Evolutionary conservation across 2,329 filamentous ascomycete genomes (phyloP).

Genomic region (Trichoderma oligosporum): DNA sequence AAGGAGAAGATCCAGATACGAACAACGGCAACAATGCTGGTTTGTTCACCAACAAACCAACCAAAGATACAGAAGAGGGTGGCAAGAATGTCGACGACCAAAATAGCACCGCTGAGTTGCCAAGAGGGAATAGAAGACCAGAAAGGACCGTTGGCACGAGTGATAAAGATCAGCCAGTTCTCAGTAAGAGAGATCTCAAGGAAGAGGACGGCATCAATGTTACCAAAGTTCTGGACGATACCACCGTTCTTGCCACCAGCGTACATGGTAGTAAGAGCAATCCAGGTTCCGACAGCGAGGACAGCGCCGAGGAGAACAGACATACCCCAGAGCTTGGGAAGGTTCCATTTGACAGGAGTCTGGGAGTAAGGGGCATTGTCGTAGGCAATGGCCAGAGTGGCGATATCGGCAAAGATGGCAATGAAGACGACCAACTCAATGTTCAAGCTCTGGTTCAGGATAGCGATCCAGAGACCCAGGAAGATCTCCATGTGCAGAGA

Average conservation of each 20-base stretch:
- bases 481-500: slow-evolving; percentile 90
- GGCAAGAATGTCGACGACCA: slow-evolving; percentile 77
- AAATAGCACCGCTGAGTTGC: slow-evolving; percentile 74
- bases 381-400: slow-evolving; percentile 87
- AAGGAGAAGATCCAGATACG: slow-evolving; percentile 91
- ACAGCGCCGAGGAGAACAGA: slow-evolving; percentile 78
- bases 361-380: slow-evolving; percentile 86
- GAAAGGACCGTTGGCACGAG: slow-evolving; percentile 86
- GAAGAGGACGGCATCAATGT: slow-evolving; percentile 78
- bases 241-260: slow-evolving; percentile 64
- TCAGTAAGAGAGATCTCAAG: slow-evolving; percentile 86
- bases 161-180: slow-evolving; percentile 97
- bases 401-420: slow-evolving; percentile 90
- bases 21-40: slow-evolving; percentile 77
- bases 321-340: slow-evolving; percentile 92
- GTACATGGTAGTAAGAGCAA: slow-evolving; percentile 83
- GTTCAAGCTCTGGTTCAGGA: slow-evolving; percentile 79
- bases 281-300: slow-evolving; percentile 81
- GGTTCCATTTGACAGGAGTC: slow-evolving; percentile 89
- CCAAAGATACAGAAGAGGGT: slow-evolving; percentile 84
- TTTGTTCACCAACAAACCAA: slow-evolving; percentile 67
- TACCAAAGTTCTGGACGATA: slow-evolving; percentile 87
- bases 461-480: slow-evolving; percentile 87
- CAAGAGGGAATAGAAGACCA: slow-evolving; percentile 87
- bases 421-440: slow-evolving; percentile 89